Conservation (phyloP, 2,329 filamentous ascomycete genomes). For the Diaporthe australafricana region DNA sequence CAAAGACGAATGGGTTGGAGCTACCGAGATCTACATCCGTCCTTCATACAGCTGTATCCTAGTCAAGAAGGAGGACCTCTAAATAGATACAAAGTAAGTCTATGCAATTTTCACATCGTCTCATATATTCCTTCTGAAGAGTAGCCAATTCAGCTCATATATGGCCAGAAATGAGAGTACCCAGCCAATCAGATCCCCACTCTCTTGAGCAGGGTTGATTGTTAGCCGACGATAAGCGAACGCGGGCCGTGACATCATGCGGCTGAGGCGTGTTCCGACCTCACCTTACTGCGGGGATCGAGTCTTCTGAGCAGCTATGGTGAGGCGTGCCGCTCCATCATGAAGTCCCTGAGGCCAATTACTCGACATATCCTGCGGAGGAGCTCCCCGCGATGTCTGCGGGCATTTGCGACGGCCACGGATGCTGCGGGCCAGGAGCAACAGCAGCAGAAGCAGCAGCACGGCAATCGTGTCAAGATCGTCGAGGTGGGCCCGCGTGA, state of each 20-base stretch:
- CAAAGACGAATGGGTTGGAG: too few relatives aligned
- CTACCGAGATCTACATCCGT: too few relatives aligned
- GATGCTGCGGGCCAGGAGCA: conserved; percentile 37
- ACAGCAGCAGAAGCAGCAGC: conserved; percentile 37
- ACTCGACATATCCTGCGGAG: conserved; percentile 23
- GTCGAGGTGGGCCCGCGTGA: conserved; percentile 89
- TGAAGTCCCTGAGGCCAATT: conserved; percentile 33
- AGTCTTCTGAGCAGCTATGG: conserved; percentile 20
- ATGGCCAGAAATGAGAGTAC: neutral
- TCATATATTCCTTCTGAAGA: neutral
- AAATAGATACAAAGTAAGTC: neutral
- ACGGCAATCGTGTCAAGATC: conserved; percentile 67
- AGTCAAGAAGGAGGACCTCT: neutral
- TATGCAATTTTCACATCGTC: neutral
- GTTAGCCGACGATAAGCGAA: conserved; percentile 30
- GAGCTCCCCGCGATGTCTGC: conserved; percentile 38
- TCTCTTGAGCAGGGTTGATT: neutral
- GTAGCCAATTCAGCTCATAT: neutral
- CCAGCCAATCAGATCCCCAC: neutral
- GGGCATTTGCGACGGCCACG: conserved; percentile 56
- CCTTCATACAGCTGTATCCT: too few relatives aligned
- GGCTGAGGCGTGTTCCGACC: conserved; percentile 14
- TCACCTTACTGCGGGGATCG: conserved; percentile 10
- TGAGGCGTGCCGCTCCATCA: conserved; percentile 31
- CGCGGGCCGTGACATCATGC: conserved; percentile 30